Conservation (phyloP, 192 early-diverging fungal species). For the Entophlyctis luteolus region DNA sequence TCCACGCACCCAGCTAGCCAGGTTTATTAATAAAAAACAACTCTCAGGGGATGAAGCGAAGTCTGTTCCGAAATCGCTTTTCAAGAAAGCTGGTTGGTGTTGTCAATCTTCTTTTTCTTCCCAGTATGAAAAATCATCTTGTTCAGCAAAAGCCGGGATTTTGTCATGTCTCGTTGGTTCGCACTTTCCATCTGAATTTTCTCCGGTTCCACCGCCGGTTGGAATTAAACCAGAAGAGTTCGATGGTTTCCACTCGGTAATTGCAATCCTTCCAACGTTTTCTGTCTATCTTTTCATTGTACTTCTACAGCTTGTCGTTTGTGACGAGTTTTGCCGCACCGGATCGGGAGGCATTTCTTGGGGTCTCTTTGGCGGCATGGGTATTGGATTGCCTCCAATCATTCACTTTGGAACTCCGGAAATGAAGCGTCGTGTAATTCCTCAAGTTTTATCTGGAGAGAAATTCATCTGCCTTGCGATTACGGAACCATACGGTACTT, state of each 20-base stretch:
- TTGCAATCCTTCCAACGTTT: slow-evolving; percentile 21
- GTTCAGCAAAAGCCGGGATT: slow-evolving; percentile 47
- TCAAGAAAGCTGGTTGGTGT: slow-evolving; percentile 57
- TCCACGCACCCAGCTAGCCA: background rate
- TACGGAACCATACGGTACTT: slow-evolving; percentile 61
- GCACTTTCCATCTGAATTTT: slow-evolving; percentile 38
- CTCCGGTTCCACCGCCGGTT: slow-evolving; percentile 20
- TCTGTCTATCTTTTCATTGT: background rate
- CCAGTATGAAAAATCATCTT: too few relatives aligned
- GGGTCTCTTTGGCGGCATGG: slow-evolving; percentile 68
- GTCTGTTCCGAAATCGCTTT: slow-evolving; percentile 64
- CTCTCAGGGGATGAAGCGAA: slow-evolving; percentile 73
- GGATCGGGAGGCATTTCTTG: slow-evolving; percentile 78
- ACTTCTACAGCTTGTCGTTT: slow-evolving; percentile 66
- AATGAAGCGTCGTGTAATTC: slow-evolving; percentile 65
- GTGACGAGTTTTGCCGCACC: slow-evolving; percentile 75
- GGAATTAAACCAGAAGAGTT: slow-evolving; percentile 52
- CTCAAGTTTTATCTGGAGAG: slow-evolving; percentile 61
- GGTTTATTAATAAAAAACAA: background rate
- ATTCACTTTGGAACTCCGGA: slow-evolving; percentile 69
- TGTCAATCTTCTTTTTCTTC: too few relatives aligned
- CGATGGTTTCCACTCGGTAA: slow-evolving; percentile 41
- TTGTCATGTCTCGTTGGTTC: slow-evolving; percentile 58
- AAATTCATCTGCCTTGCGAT: slow-evolving; percentile 81
- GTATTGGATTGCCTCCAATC: slow-evolving; percentile 74